Evolutionary conservation across 345 rosid species (phyloP).

Genomic region (Corymbia maculata): DNA sequence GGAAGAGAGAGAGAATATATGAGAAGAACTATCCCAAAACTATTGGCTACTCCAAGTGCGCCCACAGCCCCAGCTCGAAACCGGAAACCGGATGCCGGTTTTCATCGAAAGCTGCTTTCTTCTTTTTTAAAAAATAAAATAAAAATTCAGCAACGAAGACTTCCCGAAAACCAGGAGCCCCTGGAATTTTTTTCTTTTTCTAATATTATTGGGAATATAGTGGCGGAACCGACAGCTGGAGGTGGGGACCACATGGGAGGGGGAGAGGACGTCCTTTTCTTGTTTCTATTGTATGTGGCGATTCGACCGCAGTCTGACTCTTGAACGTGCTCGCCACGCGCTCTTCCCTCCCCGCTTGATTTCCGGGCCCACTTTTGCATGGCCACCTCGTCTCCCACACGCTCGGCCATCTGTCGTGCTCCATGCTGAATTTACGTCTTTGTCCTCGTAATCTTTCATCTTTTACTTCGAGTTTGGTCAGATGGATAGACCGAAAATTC

Average conservation of each 20-base stretch:
- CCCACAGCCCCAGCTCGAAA: not conserved
- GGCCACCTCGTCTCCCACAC: not conserved
- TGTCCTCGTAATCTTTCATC: not conserved
- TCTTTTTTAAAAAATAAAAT: not conserved
- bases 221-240: conserved; percentile 4
- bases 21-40: not conserved
- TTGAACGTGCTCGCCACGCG: conserved; percentile 56
- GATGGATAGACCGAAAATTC: not conserved
- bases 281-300: conserved; percentile 47
- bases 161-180: conserved; percentile 72
- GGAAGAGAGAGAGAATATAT: too few species aligned
- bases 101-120: not conserved
- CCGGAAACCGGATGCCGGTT: not conserved
- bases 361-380: not conserved
- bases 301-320: conserved; percentile 77
- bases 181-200: not conserved
- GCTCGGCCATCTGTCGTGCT: not conserved
- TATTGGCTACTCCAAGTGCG: not conserved
- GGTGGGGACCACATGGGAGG: conserved; percentile 2
- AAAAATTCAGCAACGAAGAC: not conserved
- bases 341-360: not conserved
- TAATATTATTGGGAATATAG: too few species aligned
- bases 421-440: not conserved
- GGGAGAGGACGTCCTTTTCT: not conserved
- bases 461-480: not conserved